Evolutionary conservation across 768 basidiomycete genomes (phyloP).

Genomic region (Boletus fagicola): DNA sequence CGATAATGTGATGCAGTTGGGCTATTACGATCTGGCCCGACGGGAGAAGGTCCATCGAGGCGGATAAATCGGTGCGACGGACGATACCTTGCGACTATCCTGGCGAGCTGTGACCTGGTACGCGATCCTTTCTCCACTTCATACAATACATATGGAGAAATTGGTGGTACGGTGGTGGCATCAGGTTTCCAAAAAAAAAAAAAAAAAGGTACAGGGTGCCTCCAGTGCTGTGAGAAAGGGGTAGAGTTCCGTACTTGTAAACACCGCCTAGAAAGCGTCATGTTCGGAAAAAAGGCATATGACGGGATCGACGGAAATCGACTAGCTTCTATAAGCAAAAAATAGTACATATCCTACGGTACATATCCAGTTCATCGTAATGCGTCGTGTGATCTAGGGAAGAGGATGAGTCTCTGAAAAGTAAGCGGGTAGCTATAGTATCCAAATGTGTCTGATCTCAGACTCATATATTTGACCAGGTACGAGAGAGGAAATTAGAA

Average conservation of each 20-base stretch:
- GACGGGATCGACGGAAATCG: conserved; percentile 20
- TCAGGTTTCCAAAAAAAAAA: no score
- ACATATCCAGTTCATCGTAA: conserved; percentile 18
- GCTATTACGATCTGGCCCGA: no score
- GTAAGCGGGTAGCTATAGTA: conserved; percentile 12
- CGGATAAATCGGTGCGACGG: not conserved
- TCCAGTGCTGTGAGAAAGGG: no score
- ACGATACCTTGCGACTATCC: not conserved
- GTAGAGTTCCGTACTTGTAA: no score
- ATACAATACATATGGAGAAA: no score
- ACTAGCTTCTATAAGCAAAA: conserved; percentile 19
- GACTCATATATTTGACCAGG: conserved; percentile 6
- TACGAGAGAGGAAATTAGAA: conserved; percentile 18
- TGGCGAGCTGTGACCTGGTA: no score
- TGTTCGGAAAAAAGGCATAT: not conserved
- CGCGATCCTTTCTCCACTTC: no score
- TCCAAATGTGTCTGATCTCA: conserved; percentile 15
- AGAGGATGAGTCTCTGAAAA: not conserved
- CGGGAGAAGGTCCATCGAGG: not conserved
- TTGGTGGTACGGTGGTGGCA: no score
- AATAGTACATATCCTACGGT: conserved; percentile 30
- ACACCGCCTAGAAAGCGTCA: not conserved
- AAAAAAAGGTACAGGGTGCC: no score
- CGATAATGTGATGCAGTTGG: no score
- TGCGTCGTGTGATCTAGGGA: conserved; percentile 6